Base-by-base conservation (phyloP, 1,284 basidiomycete species). In the Rhodotorula mucilaginosa region DNA sequence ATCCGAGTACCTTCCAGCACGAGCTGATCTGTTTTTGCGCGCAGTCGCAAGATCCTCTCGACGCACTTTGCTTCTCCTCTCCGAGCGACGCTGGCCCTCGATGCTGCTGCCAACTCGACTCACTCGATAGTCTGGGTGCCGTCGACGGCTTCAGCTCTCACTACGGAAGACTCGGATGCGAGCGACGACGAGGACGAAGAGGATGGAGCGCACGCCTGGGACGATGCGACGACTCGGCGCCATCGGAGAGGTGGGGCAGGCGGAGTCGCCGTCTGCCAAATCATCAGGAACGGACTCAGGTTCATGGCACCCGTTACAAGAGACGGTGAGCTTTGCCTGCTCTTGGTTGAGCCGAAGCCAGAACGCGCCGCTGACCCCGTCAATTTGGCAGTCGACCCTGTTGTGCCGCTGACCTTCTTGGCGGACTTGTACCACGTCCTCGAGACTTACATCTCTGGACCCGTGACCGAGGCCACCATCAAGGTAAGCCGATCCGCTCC, bases 391-490 rank as follows among this genome's bases (percentile, higher is more conserved):
- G 75, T 74, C 58, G 73, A 76, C 48, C 75, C 75, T 8, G 48
- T 76, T 56, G 39, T 75, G 31, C 73, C 73, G 7, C 59, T 76
- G 5, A 69, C 67, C 19, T 74, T 76, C 62, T 65, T 76, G 44
- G 59, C 67, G 34, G 61, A 75, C 61, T 61, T 76, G 2, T 64
- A 76, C 64, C 56, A 60, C 19, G 70, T 75, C 7, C 69, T 76
- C n/a, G 57, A 68, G 16, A 58, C 52, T 23, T 75, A 75, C 61
- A 71, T 76, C 44, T 56, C 54, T 15, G 73, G 73, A 0, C 61
- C 73, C 5, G 73, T 74, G 7, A 73, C 73, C 6, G 73, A 76
- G 56, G 67, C 68, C 5, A 67, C 61, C 49, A 51, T 76, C 49
- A 76, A 76, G 65, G 75, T 74, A 10, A 16, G 34, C 13, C 29